phyloP scores from a whole-genome alignment of 768 basidiomycete genomes.

The Erythrobasidium yunnanense region DNA sequence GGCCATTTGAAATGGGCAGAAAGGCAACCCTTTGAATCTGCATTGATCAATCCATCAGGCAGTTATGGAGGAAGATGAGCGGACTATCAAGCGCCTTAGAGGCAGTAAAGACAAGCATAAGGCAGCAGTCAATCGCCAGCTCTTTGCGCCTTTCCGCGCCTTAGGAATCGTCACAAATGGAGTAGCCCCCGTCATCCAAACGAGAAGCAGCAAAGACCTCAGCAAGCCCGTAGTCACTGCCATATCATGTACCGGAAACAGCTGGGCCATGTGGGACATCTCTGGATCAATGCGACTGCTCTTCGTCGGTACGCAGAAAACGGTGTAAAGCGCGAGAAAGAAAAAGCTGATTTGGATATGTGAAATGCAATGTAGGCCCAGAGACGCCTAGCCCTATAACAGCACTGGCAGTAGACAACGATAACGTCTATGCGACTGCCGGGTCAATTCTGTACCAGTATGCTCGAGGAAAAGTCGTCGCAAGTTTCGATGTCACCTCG shows the following conservation, averaged over 20 bases:
- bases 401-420: slow-evolving; percentile 67
- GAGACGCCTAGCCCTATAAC: slow-evolving; percentile 63
- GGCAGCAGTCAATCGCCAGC: slow-evolving; percentile 24
- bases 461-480: slow-evolving; percentile 70
- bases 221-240: slow-evolving; percentile 72
- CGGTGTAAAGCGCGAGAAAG: too few relatives aligned
- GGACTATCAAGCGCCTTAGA: neutral
- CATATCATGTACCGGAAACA: slow-evolving; percentile 71
- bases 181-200: slow-evolving; percentile 77
- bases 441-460: slow-evolving; percentile 65
- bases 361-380: too few relatives aligned
- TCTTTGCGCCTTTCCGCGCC: slow-evolving; percentile 90
- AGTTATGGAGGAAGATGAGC: neutral
- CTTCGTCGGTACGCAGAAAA: slow-evolving; percentile 69
- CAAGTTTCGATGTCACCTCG: slow-evolving; percentile 1
- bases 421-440: slow-evolving; percentile 71
- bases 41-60: neutral
- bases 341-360: too few relatives aligned
- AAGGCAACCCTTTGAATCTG: too few relatives aligned
- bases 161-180: slow-evolving; percentile 88
- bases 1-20: too few relatives aligned
- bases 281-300: slow-evolving; percentile 71
- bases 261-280: slow-evolving; percentile 95
- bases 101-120: neutral
- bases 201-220: slow-evolving; percentile 70